Base-by-base conservation (phyloP, 2,329 filamentous ascomycete species). In the Trichothecium sympodiale region DNA sequence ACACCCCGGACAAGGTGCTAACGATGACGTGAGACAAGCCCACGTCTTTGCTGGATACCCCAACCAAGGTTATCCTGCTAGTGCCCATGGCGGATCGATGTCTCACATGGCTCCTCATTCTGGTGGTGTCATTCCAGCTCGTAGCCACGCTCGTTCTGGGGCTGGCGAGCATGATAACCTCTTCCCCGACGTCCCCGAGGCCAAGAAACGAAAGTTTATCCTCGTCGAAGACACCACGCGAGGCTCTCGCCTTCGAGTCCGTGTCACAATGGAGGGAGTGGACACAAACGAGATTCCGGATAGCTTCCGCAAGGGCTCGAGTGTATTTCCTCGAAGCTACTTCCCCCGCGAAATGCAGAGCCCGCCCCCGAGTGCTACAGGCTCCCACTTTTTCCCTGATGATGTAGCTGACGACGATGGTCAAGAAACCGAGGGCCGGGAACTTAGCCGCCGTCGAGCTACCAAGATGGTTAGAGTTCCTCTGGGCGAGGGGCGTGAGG, bases 211-310 rank as follows among this genome's bases (percentile, higher is more conserved):
- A 54, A 96, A 95, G 60, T 96, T 96, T 59, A 94, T 96, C 47
- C 74, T 96, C 8, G 87, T 96, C 18, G 88, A 95, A 46, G 89
- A 96, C 56, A 79, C 77, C 35, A 82, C 87, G 42, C 80, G 85
- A 26, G 82, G 81, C 35, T 80, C 77, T 34, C 76, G 87, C 29
- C 79, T 95, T 2, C 80, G 89, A 13, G 88, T 96, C 31, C 82
- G 88, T 42, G 88, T 95, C 35, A 91, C 83, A 43, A 76, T 98
- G n/a, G 86, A 95, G 52, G 79, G 80, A 31, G 87, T 95, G 47
- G 83, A 95, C 55, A 93, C 91, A 64, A 82, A 88, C 51, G 89
- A 96, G 59, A 94, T 96, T 52, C 89, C 89, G 2, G 89, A 96
- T 57, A 91, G 85, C 13, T 95, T 94, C 64, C 83, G 89, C 46